Evolutionary conservation across 2,329 filamentous ascomycete species (phyloP).

Genomic region (Diaporthe sp.): DNA sequence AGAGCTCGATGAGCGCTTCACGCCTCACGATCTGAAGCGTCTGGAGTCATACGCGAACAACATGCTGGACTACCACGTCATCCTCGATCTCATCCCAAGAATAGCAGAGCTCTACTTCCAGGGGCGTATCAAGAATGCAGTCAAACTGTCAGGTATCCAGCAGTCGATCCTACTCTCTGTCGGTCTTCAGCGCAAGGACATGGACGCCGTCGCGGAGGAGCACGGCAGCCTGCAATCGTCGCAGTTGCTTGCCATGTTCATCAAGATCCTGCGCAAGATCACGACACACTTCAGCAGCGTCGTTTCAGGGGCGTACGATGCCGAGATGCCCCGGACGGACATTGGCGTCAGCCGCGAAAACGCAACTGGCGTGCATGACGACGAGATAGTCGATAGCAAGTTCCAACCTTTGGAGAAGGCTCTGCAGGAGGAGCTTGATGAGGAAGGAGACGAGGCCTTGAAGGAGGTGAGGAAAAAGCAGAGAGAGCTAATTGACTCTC

Average conservation of each 20-base stretch:
- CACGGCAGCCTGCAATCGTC: conserved; percentile 75
- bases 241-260: conserved; percentile 95
- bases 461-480: conserved; percentile 82
- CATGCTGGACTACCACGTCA: conserved; percentile 97
- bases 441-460: conserved; percentile 84
- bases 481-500: conserved; percentile 87
- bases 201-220: conserved; percentile 86
- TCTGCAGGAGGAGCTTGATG: conserved; percentile 86
- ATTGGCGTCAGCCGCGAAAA: conserved; percentile 72
- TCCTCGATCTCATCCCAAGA: conserved; percentile 89
- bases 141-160: conserved; percentile 86
- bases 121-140: conserved; percentile 75
- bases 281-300: conserved; percentile 82
- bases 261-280: conserved; percentile 94
- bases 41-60: conserved; percentile 97
- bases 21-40: conserved; percentile 94
- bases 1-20: conserved; percentile 83
- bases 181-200: conserved; percentile 89
- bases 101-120: conserved; percentile 90
- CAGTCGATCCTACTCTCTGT: conserved; percentile 89
- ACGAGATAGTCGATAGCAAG: conserved; percentile 74
- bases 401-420: conserved; percentile 80
- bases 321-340: conserved; percentile 72
- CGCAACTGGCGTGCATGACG: conserved; percentile 76
- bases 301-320: conserved; percentile 80